Conservation (phyloP, 176 grass and related monocot genomes). For the Triticum urartu region DNA sequence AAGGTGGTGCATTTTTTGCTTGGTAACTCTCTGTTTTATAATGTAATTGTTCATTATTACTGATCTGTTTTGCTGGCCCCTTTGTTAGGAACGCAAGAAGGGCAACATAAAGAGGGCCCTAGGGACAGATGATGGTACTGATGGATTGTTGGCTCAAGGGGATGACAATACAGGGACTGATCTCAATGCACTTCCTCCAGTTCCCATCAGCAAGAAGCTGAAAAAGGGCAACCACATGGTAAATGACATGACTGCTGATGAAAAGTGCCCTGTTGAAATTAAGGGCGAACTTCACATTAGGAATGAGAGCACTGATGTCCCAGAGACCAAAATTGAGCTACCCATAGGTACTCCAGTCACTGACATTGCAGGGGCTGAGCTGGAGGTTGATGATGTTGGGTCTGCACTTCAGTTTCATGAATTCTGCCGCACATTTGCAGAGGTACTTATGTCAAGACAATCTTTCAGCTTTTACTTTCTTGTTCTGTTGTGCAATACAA, state of each 20-base stretch:
- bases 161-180: slow-evolving; percentile 44
- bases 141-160: slow-evolving; percentile 23
- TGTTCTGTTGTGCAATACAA: too few species aligned
- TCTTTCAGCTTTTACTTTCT: slow-evolving; percentile 8
- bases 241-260: slow-evolving; percentile 7
- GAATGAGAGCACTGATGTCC: slow-evolving; percentile 15
- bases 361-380: slow-evolving; percentile 43
- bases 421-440: slow-evolving; percentile 71
- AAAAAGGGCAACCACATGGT: slow-evolving; percentile 15
- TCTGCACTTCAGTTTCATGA: slow-evolving; percentile 70
- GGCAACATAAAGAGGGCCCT: slow-evolving; percentile 21
- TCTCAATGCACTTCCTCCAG: slow-evolving; percentile 26
- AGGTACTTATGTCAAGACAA: slow-evolving; percentile 45
- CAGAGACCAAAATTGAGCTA: slow-evolving; percentile 26
- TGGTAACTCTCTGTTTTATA: neutral
- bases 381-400: slow-evolving; percentile 55
- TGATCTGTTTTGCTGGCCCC: slow-evolving; percentile 27
- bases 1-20: too few species aligned
- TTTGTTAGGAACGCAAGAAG: slow-evolving; percentile 15
- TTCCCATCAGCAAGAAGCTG: slow-evolving; percentile 26
- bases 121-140: slow-evolving; percentile 9
- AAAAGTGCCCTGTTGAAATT: neutral
- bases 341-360: slow-evolving; percentile 50
- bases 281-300: neutral
- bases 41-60: slow-evolving; percentile 6